These are phyloP conservation scores for Emmonsiellopsis sp. DNA, from an alignment of 2,329 filamentous ascomycete genomes.

Conservation along the genomic window DNA sequence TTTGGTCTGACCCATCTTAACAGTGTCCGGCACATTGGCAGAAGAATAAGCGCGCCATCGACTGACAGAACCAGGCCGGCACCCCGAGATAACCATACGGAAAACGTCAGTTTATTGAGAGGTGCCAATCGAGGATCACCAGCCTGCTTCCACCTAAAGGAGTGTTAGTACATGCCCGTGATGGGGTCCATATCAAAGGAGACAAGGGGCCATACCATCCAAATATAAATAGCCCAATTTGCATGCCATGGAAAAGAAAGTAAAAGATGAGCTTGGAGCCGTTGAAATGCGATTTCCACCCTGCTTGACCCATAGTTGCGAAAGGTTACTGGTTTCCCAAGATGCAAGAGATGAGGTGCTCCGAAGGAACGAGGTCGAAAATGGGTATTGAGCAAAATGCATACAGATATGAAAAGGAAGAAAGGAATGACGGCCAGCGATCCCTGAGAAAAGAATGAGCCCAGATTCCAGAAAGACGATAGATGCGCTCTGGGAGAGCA, in stretches of 20 bases:
- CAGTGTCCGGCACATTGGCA: conserved; percentile 91
- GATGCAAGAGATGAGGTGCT: neutral
- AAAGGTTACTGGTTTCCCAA: neutral
- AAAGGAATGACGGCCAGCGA: conserved; percentile 21
- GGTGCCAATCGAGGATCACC: conserved; percentile 58
- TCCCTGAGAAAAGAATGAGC: conserved; percentile 6
- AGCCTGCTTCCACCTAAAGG: conserved; percentile 66
- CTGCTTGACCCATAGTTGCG: conserved; percentile 7
- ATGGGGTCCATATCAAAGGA: neutral
- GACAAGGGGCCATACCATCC: conserved; percentile 60
- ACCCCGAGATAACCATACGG: conserved; percentile 93
- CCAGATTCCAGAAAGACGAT: conserved; percentile 7
- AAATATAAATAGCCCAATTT: conserved; percentile 68
- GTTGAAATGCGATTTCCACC: conserved; percentile 51
- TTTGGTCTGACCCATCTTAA: conserved; percentile 79
- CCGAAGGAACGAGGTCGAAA: neutral
- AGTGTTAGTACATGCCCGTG: neutral
- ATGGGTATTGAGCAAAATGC: neutral
- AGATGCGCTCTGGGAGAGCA: neutral
- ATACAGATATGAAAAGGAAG: neutral
- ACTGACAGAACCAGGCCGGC: conserved; percentile 78
- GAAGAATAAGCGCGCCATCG: conserved; percentile 76
- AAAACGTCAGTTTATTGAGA: conserved; percentile 74
- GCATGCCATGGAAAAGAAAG: conserved; percentile 68
- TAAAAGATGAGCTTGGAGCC: conserved; percentile 69